Conservation (phyloP, 352 stramenopile genomes). For the Globisporangium rhizosaccharum region DNA sequence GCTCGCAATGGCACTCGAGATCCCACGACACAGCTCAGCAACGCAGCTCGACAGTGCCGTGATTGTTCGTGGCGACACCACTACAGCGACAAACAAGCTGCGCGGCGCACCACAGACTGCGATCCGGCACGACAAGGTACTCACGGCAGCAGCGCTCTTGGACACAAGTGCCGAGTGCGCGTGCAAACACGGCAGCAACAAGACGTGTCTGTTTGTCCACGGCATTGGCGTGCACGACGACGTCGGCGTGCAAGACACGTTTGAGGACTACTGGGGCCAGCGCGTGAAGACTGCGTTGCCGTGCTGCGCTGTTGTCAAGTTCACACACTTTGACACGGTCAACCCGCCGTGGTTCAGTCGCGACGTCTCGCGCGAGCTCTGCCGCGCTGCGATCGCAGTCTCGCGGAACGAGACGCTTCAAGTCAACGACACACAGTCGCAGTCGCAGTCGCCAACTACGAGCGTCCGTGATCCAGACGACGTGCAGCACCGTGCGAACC, state of each 20-base stretch:
- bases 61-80: too few relatives aligned
- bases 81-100: too few relatives aligned
- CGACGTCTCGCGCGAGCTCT: constrained; percentile 22
- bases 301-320: constrained; percentile 32
- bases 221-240: constrained; percentile 28
- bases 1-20: too few relatives aligned
- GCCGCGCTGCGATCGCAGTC: constrained; percentile 20
- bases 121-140: too few relatives aligned
- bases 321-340: constrained; percentile 31
- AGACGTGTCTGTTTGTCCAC: constrained; percentile 41
- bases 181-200: constrained; percentile 8
- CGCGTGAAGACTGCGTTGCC: constrained; percentile 16
- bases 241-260: constrained; percentile 18
- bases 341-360: constrained; percentile 21
- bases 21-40: too few relatives aligned
- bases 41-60: too few relatives aligned
- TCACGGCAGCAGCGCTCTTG: too few relatives aligned
- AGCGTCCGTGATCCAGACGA: neutral
- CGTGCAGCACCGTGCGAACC: neutral
- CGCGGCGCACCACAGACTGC: too few relatives aligned
- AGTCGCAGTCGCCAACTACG: too few relatives aligned
- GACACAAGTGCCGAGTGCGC: neutral
- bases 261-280: constrained; percentile 24
- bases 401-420: constrained; percentile 6
- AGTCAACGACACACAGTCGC: neutral